Evolutionary conservation across 305 asterid species (phyloP), one percentile per base, ranked within the genome.

Genomic region (Solanum aculeatissimum): DNA sequence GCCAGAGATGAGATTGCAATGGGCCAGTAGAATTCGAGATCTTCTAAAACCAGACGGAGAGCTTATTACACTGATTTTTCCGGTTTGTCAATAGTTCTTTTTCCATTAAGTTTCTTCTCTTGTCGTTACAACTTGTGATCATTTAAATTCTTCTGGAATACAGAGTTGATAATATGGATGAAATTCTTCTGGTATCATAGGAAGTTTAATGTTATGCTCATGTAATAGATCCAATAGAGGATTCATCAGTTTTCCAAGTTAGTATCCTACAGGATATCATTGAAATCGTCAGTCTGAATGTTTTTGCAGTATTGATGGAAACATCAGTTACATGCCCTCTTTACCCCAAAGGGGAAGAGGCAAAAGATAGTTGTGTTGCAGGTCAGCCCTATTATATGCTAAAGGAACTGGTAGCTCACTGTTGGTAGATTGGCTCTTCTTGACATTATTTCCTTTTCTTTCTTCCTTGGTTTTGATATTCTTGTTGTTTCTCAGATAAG

Each of bases 41-140:
- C 94, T 94, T 65, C 88, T 95, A 79, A 91, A 93, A 85, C 94
- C 94, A 19, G 94, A 91, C 35, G 98, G 98, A 66, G 98, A 94
- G 91, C 94, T 95, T 84, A 91, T 95, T 82, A 94, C 98, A 14
- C 89, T 95, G 66, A 95, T 95, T 84, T 95, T 49, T 89, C 98
- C 98, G 90, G 98, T 95, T 88, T 60, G 96, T 82, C 81, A 47
- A 79, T 27, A 85, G 25, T 53, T 9, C 21, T 80, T 27, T 74
- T 53, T 54, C 40, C 60, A 32, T 27, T 53, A 18, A 80, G 15
- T 81, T 80, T 25, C 81, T 80, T 58, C 38, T 18, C 21, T 54
- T 71, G 6, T 81, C 18, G 0, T 81, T 45, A 57, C 62, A 38
- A 11, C 49, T 21, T 57, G 8, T 45, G 60, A 14, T 45, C 58